phyloP scores from a whole-genome alignment of 1,284 basidiomycete species.

The Cryptococcus deneoformans region DNA sequence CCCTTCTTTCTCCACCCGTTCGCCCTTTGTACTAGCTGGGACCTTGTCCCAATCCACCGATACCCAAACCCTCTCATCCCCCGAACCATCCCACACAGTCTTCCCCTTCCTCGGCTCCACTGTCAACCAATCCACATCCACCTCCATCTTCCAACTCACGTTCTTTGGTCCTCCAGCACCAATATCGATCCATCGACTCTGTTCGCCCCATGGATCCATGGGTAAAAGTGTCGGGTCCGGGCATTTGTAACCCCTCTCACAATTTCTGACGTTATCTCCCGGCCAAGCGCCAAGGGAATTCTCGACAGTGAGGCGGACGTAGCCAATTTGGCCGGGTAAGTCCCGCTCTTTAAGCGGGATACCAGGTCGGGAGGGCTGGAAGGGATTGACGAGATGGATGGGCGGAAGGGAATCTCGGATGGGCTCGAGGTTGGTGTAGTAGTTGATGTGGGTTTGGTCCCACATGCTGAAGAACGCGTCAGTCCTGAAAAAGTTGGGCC shows the following conservation, averaged over 20 bases:
- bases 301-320: constrained; percentile 62
- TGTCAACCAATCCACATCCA: constrained; percentile 59
- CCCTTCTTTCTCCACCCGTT: constrained; percentile 5
- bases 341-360: constrained; percentile 48
- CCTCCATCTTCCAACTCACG: constrained; percentile 58
- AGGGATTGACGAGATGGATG: constrained; percentile 25
- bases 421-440: constrained; percentile 64
- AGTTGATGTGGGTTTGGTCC: constrained; percentile 56
- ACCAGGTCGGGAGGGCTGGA: constrained; percentile 14
- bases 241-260: constrained; percentile 55
- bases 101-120: constrained; percentile 55
- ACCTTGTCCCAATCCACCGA: constrained; percentile 62
- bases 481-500: background rate
- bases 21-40: constrained; percentile 12
- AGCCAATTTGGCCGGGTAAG: constrained; percentile 45
- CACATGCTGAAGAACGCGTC: constrained; percentile 54
- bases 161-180: constrained; percentile 60
- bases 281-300: constrained; percentile 54
- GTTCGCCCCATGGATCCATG: constrained; percentile 57
- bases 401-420: constrained; percentile 20
- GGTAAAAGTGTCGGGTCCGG: constrained; percentile 52
- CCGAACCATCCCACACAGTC: constrained; percentile 53
- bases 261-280: constrained; percentile 42
- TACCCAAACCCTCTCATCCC: constrained; percentile 58
- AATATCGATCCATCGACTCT: constrained; percentile 60